phyloP scores from a whole-genome alignment of 306 rosid genomes.

The Cotoneaster glaucophyllus region DNA sequence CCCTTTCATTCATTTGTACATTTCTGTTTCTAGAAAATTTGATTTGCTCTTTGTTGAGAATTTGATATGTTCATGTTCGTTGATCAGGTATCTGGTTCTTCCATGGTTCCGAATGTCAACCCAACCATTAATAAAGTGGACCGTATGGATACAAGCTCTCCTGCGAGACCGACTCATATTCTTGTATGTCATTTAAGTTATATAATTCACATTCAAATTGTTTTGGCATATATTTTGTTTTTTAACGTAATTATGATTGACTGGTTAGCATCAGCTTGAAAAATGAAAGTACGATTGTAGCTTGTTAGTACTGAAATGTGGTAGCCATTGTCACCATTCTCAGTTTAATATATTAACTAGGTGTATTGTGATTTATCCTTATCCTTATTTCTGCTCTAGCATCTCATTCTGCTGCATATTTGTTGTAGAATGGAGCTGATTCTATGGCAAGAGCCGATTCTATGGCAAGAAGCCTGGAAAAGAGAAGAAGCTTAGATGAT shows the following conservation, averaged over 20 bases:
- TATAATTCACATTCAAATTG: not conserved
- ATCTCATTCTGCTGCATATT: not conserved
- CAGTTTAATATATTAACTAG: not conserved
- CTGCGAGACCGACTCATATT: conserved; percentile 53
- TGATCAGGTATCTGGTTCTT: conserved; percentile 49
- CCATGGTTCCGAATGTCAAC: conserved; percentile 33
- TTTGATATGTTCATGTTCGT: not conserved
- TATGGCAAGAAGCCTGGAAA: conserved; percentile 38
- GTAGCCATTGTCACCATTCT: not conserved
- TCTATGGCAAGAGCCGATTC: not conserved
- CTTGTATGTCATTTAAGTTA: conserved; percentile 27
- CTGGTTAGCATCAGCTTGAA: not conserved
- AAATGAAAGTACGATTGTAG: not conserved
- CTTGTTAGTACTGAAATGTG: not conserved
- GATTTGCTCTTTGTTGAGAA: not conserved
- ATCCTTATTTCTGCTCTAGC: not conserved
- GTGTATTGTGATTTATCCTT: not conserved
- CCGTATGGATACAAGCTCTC: conserved; percentile 42
- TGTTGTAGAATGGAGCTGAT: conserved; percentile 39
- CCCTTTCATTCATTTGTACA: conserved; percentile 9
- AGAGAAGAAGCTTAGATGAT: conserved; percentile 49
- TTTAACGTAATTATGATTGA: not conserved
- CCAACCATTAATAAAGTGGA: conserved; percentile 59
- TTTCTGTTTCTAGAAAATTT: not conserved
- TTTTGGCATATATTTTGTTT: not conserved